Evolutionary conservation across 169 alveolate species (phyloP).

Genomic region (Plasmodium reichenowi): DNA sequence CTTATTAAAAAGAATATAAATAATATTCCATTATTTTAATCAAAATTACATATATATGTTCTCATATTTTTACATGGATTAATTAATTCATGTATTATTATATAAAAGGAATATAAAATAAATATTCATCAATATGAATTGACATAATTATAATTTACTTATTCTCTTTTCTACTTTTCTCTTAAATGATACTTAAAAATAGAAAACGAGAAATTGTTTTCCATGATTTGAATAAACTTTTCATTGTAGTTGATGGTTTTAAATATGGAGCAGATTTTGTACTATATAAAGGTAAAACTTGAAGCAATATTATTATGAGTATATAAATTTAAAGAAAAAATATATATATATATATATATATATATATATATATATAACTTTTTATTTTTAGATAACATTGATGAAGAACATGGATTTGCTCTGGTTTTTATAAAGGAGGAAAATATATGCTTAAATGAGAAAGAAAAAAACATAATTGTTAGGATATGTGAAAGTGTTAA

Average conservation of each 20-base stretch:
- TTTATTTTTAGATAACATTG: constrained; percentile 18
- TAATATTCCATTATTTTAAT: too few relatives aligned
- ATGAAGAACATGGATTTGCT: constrained; percentile 67
- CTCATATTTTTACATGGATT: too few relatives aligned
- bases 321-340: neutral
- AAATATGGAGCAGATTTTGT: constrained; percentile 77
- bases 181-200: constrained; percentile 32
- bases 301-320: too few relatives aligned
- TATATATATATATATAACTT: neutral
- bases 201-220: constrained; percentile 49
- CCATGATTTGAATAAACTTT: constrained; percentile 45
- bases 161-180: neutral
- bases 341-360: constrained; percentile 1
- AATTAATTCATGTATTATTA: too few relatives aligned
- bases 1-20: too few relatives aligned
- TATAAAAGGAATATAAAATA: too few relatives aligned
- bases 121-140: neutral
- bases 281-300: constrained; percentile 36
- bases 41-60: too few relatives aligned
- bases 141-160: too few relatives aligned
- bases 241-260: constrained; percentile 45
- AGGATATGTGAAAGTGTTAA: constrained; percentile 77
- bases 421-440: constrained; percentile 67
- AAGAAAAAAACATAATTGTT: constrained; percentile 47
- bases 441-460: constrained; percentile 27